These are phyloP conservation scores for Amniculicola lignicola DNA, from an alignment of 495 filamentous ascomycete genomes.

Conservation along the genomic window DNA sequence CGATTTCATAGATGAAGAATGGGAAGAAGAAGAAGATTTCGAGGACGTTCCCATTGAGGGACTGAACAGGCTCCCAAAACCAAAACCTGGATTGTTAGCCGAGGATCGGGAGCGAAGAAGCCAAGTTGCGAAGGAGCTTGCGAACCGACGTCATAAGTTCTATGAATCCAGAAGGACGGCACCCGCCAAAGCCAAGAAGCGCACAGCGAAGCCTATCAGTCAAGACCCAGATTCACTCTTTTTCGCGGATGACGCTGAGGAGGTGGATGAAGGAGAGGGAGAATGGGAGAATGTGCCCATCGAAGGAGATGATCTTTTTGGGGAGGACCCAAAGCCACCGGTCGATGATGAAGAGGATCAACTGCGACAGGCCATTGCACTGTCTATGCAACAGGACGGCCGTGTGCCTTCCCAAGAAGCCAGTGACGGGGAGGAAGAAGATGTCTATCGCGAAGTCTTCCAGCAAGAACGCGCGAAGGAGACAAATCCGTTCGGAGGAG, in stretches of 20 bases:
- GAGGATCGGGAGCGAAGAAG: conserved; percentile 24
- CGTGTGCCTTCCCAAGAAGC: conserved; percentile 27
- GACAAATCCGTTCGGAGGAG: conserved; percentile 48
- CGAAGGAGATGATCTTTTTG: conserved; percentile 41
- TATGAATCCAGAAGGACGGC: conserved; percentile 43
- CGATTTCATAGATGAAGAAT: conserved; percentile 59
- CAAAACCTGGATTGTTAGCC: conserved; percentile 11
- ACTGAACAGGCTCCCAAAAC: conserved; percentile 79
- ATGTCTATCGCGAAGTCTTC: conserved; percentile 42
- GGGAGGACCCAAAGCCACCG: conserved; percentile 30
- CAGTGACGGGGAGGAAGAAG: conserved; percentile 50
- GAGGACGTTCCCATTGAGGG: conserved; percentile 96
- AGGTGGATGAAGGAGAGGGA: conserved; percentile 37
- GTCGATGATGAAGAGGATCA: conserved; percentile 67
- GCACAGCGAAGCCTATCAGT: conserved; percentile 17
- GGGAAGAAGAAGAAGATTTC: conserved; percentile 70
- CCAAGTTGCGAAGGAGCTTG: conserved; percentile 41
- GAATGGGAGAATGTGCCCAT: conserved; percentile 37
- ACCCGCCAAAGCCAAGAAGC: conserved; percentile 17
- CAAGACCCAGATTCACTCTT: conserved; percentile 60
- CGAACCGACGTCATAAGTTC: conserved; percentile 46
- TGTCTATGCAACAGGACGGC: conserved; percentile 59
- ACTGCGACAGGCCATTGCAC: conserved; percentile 73
- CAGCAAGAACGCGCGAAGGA: conserved; percentile 54
- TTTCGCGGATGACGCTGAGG: conserved; percentile 50